Evolutionary conservation across 768 basidiomycete genomes (phyloP).

Genomic region (Pisolithus marmoratus): DNA sequence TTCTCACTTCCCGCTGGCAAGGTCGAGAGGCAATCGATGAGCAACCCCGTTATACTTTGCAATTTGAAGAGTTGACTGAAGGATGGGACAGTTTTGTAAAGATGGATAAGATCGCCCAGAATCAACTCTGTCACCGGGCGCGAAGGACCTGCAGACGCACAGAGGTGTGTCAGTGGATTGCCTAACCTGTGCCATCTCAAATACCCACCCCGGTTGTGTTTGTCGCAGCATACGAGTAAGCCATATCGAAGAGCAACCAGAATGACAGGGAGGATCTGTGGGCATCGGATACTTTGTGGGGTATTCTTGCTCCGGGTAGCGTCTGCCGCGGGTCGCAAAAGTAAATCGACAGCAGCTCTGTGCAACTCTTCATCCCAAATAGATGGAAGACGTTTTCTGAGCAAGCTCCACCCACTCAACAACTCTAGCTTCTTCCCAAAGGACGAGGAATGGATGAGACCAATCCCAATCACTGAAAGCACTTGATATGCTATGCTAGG

Average conservation of each 20-base stretch:
- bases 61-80: constrained; percentile 74
- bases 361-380: constrained; percentile 70
- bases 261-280: constrained; percentile 68
- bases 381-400: constrained; percentile 61
- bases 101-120: constrained; percentile 60
- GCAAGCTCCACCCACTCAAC: constrained; percentile 75
- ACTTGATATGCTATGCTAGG: constrained; percentile 52
- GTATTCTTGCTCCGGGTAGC: not conserved
- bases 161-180: not conserved
- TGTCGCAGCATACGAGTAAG: constrained; percentile 30
- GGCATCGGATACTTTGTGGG: constrained; percentile 42
- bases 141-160: constrained; percentile 16
- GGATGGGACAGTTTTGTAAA: constrained; percentile 57
- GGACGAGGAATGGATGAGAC: constrained; percentile 47
- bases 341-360: constrained; percentile 59
- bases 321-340: constrained; percentile 44
- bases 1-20: constrained; percentile 27
- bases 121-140: constrained; percentile 27
- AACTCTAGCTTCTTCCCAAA: constrained; percentile 83
- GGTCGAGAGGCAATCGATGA: constrained; percentile 56
- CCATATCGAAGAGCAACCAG: constrained; percentile 62
- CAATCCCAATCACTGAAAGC: constrained; percentile 52
- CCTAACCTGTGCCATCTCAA: too few relatives aligned
- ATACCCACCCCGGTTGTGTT: constrained; percentile 12
- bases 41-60: constrained; percentile 60